Evolutionary conservation across 345 rosid genomes (phyloP), one percentile per base, ranked within the genome.

Genomic region (Citrus unshiu): DNA sequence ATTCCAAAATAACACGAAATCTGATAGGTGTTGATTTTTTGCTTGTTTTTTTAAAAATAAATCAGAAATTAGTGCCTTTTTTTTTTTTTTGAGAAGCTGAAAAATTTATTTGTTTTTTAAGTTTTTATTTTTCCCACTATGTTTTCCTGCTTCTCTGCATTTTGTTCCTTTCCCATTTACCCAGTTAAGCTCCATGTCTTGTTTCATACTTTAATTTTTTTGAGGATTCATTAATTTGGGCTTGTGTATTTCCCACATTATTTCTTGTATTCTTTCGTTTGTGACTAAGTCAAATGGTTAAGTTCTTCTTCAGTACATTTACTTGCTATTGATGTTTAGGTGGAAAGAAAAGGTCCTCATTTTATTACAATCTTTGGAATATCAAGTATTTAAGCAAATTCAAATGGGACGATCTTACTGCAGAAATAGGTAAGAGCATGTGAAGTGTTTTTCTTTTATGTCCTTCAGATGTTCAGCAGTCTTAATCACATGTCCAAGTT

Each of bases 351-450:
- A 85, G 94, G 79, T 94, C 97, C 16, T 71, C 90, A 1, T 86
- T 90, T 72, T 92, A 88, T 78, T 94, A 90, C 77, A 97, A 94
- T 82, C 85, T 90, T 69, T 93, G 99, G 99, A 95, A 94, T 88
- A 94, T 92, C 81, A 95, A 90, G 80, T 95, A 95, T 88, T 85
- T 95, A 77, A 94, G 92, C 74, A 94, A 93, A 87, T 95, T 95
- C 88, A 92, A 91, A 79, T 95, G 99, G 99, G 99, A 95, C 34
- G 93, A 93, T 88, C 98, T 93, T 73, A 91, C 95, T 2, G 93
- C 87, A 75, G 98, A 95, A 81, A 93, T 87, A 10, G 98, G 99
- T 95, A 91, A 34, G 10, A 21, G 72, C 70, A 80, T 32, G 14
- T 56, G 32, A 70, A 34, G 27, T 72, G 1, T 72, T 39, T 62